Conservation (phyloP, 108 stramenopile species). For the Aurantiochytrium sp. region DNA sequence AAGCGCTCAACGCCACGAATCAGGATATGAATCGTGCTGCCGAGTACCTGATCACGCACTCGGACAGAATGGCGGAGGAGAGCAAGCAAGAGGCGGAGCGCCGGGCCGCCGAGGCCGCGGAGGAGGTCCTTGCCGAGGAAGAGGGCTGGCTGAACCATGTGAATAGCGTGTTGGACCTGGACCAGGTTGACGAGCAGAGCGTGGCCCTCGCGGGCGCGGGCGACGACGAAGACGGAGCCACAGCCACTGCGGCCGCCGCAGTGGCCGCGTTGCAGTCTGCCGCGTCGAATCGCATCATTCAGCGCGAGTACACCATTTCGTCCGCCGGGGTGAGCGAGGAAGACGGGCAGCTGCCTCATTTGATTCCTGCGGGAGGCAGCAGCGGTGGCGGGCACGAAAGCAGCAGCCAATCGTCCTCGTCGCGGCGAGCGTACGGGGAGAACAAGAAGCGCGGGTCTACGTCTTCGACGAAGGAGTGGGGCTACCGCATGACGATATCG, state of each 20-base stretch:
- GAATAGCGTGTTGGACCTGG: not conserved
- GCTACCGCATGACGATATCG: slow-evolving; percentile 23
- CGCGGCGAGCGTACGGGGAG: not conserved
- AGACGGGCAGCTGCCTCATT: not conserved
- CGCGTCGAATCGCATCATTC: not conserved
- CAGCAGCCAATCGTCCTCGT: too few relatives aligned
- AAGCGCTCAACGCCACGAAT: not conserved
- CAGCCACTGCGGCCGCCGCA: not conserved
- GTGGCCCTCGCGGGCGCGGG: not conserved
- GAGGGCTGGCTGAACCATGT: slow-evolving; percentile 18
- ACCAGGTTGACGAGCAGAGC: not conserved
- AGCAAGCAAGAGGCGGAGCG: slow-evolving; percentile 29
- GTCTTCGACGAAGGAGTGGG: not conserved
- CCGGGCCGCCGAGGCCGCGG: not conserved
- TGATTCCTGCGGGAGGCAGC: too few relatives aligned
- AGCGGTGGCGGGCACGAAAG: too few relatives aligned
- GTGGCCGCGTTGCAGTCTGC: slow-evolving; percentile 19
- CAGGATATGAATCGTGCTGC: slow-evolving; percentile 21
- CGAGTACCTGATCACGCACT: not conserved
- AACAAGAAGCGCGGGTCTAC: not conserved
- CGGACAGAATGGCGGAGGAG: not conserved
- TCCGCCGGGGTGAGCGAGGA: not conserved
- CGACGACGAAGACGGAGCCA: not conserved
- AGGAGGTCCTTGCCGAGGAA: not conserved
- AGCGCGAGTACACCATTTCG: slow-evolving; percentile 1